Percentiles rank a stretch among this genome's conserved stretches.
These are phyloP conservation scores for Trypanosoma scelopori DNA, from an alignment of 208 protist genomes.

Conservation along the genomic window DNA sequence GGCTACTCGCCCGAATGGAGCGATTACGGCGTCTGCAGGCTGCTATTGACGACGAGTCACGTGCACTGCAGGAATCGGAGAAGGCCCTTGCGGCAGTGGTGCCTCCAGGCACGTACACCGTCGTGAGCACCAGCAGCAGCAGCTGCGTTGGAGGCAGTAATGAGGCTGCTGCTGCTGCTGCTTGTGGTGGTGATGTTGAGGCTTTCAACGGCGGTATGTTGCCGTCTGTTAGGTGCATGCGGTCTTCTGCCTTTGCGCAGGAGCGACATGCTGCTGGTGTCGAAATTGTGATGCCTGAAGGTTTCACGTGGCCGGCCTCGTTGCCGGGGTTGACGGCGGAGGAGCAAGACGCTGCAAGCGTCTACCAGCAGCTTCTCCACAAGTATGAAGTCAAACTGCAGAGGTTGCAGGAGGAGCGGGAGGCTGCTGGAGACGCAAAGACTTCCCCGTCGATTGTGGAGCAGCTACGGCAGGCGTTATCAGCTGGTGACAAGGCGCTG, in stretches of 20 bases:
- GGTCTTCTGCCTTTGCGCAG: not conserved
- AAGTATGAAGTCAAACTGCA: slow-evolving; percentile 18
- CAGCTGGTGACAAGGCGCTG: slow-evolving; percentile 19
- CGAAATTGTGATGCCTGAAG: slow-evolving; percentile 16
- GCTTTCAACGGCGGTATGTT: not conserved
- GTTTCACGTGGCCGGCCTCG: slow-evolving; percentile 24
- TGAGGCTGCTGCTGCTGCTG: no score
- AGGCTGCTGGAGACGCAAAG: not conserved
- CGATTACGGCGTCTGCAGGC: not conserved
- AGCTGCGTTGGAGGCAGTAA: no score
- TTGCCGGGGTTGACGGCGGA: slow-evolving; percentile 20
- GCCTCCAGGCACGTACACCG: slow-evolving; percentile 3
- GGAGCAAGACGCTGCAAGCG: slow-evolving; percentile 7
- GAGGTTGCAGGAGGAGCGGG: slow-evolving; percentile 11
- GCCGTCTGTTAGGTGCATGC: not conserved
- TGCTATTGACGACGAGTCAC: slow-evolving; percentile 21
- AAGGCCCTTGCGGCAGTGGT: slow-evolving; percentile 16
- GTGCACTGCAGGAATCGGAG: slow-evolving; percentile 20
- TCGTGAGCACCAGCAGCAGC: not conserved
- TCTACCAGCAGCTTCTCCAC: slow-evolving; percentile 15
- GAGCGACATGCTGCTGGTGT: not conserved
- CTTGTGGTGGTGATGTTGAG: not conserved
- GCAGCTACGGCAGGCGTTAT: slow-evolving; percentile 12
- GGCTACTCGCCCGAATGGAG: not conserved
- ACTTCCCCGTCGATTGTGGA: not conserved